phyloP scores from a whole-genome alignment of 495 filamentous ascomycete species.

The Neurospora sp. region DNA sequence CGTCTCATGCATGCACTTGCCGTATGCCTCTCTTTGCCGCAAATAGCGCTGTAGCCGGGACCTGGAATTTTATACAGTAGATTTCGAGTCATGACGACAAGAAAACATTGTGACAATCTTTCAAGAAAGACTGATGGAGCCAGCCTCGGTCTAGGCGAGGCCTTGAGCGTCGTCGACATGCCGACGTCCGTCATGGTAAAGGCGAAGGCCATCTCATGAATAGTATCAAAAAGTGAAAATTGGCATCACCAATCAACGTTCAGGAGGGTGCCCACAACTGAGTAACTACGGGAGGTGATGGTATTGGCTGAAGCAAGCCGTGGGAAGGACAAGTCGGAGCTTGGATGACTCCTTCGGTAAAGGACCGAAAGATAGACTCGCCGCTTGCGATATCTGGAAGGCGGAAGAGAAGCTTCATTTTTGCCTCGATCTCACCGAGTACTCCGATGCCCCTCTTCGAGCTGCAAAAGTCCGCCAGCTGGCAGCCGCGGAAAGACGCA shows the following conservation, averaged over 20 bases:
- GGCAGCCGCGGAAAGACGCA: not conserved
- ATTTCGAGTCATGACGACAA: not conserved
- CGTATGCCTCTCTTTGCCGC: not conserved
- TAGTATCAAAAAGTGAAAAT: not conserved
- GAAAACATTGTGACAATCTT: not conserved
- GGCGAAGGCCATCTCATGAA: not conserved
- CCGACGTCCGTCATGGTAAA: not conserved
- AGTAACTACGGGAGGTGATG: not conserved
- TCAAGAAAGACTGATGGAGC: not conserved
- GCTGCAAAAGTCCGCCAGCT: not conserved
- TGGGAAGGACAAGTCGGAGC: not conserved
- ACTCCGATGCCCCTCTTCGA: not conserved
- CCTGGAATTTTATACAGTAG: not conserved
- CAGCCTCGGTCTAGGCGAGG: not conserved
- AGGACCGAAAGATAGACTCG: not conserved
- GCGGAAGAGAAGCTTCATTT: not conserved
- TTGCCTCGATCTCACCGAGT: not conserved
- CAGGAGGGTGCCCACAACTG: not conserved
- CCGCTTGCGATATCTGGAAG: not conserved
- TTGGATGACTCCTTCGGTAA: not conserved
- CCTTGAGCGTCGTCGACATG: not conserved
- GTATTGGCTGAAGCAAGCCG: not conserved
- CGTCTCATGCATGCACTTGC: not conserved
- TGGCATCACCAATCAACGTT: not conserved
- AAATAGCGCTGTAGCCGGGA: not conserved